phyloP scores from a whole-genome alignment of 2,329 filamentous ascomycete genomes.

The Penicillium sclerotigenum region DNA sequence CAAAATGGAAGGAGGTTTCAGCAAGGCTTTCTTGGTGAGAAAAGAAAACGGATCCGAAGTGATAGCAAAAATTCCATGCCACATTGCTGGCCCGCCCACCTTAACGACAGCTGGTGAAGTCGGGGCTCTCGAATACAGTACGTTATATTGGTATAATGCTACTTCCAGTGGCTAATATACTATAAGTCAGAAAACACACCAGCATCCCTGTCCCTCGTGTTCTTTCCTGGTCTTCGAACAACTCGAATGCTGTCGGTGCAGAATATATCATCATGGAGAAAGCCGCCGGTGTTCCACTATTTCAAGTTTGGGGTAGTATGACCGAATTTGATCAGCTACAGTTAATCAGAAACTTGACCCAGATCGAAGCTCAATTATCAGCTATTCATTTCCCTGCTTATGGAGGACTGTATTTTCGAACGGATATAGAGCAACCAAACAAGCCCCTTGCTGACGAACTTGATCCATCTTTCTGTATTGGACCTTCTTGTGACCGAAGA shows the following conservation, averaged over 20 bases:
- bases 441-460: slow-evolving; percentile 9
- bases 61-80: neutral
- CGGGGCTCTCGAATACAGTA: neutral
- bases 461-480: slow-evolving; percentile 19
- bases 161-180: neutral
- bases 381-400: slow-evolving; percentile 24
- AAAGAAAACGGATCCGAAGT: neutral
- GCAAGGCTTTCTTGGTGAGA: neutral
- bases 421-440: slow-evolving; percentile 4
- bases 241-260: slow-evolving; percentile 32
- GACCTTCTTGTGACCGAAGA: slow-evolving; percentile 19
- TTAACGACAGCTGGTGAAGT: neutral
- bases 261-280: slow-evolving; percentile 45
- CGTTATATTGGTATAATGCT: slow-evolving; percentile 4
- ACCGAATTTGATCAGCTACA: slow-evolving; percentile 21
- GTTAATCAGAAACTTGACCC: slow-evolving; percentile 23
- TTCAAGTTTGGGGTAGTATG: slow-evolving; percentile 32
- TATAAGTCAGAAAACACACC: slow-evolving; percentile 17
- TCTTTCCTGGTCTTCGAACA: slow-evolving; percentile 23
- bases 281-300: slow-evolving; percentile 31
- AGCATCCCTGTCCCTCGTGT: slow-evolving; percentile 26
- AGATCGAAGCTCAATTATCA: slow-evolving; percentile 23
- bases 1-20: neutral
- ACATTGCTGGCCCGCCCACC: neutral
- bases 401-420: slow-evolving; percentile 24